Percentiles rank a stretch among this genome's conserved stretches.
phyloP scores from a whole-genome alignment of 108 stramenopile species.

The Chaetoceros muelleri region DNA sequence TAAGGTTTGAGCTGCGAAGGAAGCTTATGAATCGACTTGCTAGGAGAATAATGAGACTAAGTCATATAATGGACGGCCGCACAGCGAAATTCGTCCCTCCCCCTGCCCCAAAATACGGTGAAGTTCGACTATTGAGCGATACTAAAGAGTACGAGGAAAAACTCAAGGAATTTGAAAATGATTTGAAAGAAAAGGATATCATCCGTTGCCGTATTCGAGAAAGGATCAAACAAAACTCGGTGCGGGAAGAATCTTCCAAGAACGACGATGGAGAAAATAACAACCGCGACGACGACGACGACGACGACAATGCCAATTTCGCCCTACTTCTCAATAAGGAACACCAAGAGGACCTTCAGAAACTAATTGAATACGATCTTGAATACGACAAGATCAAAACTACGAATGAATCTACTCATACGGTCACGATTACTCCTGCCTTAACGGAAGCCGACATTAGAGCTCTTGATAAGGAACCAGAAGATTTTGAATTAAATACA shows the following conservation, averaged over 20 bases:
- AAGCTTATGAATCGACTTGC: conserved; percentile 55
- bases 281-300: neutral
- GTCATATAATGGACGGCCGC: conserved; percentile 48
- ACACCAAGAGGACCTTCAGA: neutral
- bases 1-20: conserved; percentile 58
- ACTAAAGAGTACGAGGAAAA: conserved; percentile 12
- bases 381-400: conserved; percentile 26
- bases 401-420: neutral
- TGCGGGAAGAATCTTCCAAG: neutral
- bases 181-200: neutral
- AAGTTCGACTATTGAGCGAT: conserved; percentile 29
- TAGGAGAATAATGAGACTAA: conserved; percentile 54
- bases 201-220: no score
- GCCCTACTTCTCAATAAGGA: neutral
- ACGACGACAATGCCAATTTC: no score
- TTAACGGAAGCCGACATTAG: neutral
- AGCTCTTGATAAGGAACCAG: neutral
- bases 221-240: no score
- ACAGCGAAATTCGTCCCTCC: conserved; percentile 10
- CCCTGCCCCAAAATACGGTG: conserved; percentile 38
- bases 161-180: conserved; percentile 4
- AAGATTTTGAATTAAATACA: conserved; percentile 8
- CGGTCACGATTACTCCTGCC: neutral
- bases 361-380: conserved; percentile 18
- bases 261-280: neutral